Conservation (phyloP, 257 asterid species). For the Anisodus acutangulus region DNA sequence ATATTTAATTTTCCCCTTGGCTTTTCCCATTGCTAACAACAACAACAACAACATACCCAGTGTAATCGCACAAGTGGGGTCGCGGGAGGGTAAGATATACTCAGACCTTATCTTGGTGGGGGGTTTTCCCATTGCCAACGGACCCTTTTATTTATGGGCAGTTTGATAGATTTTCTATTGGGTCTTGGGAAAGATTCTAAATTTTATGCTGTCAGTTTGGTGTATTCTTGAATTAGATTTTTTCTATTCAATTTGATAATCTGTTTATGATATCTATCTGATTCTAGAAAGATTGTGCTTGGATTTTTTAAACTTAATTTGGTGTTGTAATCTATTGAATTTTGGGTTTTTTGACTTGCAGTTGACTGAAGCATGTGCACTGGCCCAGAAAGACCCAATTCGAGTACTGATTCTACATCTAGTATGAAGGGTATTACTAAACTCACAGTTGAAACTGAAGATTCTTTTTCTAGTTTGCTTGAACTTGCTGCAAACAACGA, state of each 20-base stretch:
- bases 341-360: slow-evolving; percentile 46
- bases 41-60: no score
- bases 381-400: slow-evolving; percentile 54
- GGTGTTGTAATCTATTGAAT: neutral
- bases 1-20: neutral
- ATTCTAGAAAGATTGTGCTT: slow-evolving; percentile 3
- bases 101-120: no score
- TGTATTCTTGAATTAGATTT: slow-evolving; percentile 25
- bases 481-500: slow-evolving; percentile 90
- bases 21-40: no score
- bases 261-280: neutral
- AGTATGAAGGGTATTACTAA: slow-evolving; percentile 49
- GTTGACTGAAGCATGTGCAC: slow-evolving; percentile 58
- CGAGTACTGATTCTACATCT: slow-evolving; percentile 35
- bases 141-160: neutral
- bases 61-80: no score
- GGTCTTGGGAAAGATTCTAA: neutral
- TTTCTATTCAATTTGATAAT: neutral
- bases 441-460: slow-evolving; percentile 64
- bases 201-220: slow-evolving; percentile 25
- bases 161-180: neutral
- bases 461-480: slow-evolving; percentile 74
- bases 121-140: neutral
- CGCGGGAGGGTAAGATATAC: no score
- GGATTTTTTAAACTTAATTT: neutral